Percentiles rank a stretch among this genome's conserved stretches.
These are phyloP conservation scores for Suillus subluteus DNA, from an alignment of 768 basidiomycete species.

Conservation along the genomic window DNA sequence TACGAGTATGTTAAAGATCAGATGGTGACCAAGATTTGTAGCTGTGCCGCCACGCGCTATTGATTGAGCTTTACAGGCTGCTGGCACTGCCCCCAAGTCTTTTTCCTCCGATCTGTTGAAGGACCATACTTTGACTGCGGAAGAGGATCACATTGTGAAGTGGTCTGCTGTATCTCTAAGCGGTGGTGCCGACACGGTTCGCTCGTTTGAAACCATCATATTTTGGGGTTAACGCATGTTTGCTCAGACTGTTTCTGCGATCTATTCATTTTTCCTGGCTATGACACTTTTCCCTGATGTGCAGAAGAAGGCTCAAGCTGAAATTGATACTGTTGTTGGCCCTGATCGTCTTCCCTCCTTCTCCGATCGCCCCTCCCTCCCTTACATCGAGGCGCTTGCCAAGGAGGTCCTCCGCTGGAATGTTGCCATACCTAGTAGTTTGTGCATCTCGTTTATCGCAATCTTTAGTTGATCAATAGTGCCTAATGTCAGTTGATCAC, in stretches of 20 bases:
- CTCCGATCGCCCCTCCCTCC: constrained; percentile 26
- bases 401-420: constrained; percentile 33
- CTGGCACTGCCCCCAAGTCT: constrained; percentile 20
- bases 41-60: neutral
- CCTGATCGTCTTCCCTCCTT: constrained; percentile 23
- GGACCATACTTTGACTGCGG: constrained; percentile 14
- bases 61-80: constrained; percentile 17
- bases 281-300: constrained; percentile 29
- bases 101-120: constrained; percentile 20
- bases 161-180: constrained; percentile 19
- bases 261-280: constrained; percentile 30
- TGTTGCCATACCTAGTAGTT: constrained; percentile 20
- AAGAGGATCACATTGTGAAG: constrained; percentile 23
- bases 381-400: constrained; percentile 28
- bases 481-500: constrained; percentile 24
- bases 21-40: constrained; percentile 39
- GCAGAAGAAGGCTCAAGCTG: constrained; percentile 27
- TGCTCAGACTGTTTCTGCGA: constrained; percentile 17
- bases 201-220: constrained; percentile 25
- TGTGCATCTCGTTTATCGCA: constrained; percentile 36
- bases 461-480: constrained; percentile 37
- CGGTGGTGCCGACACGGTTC: constrained; percentile 50
- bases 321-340: constrained; percentile 29
- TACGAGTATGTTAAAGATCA: constrained; percentile 47
- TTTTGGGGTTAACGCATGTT: constrained; percentile 1